Evolutionary conservation across 164 flowering plant species (phyloP).

Genomic region (Cinnamomum chago): DNA sequence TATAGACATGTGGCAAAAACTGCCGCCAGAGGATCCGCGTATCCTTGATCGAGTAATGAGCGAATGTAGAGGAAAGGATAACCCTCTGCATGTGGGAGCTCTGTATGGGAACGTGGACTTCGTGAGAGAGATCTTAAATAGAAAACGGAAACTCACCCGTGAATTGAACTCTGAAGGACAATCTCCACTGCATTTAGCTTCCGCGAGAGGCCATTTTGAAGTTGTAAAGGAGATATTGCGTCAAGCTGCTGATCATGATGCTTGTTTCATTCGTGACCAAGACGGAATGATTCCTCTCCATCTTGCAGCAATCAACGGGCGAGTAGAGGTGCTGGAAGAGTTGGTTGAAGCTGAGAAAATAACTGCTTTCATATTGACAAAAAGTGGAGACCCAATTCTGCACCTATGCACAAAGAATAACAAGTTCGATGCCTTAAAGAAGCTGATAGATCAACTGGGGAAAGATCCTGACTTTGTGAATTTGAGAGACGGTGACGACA

Average conservation of each 20-base stretch:
- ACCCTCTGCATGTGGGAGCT: constrained; percentile 5
- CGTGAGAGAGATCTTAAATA: no score
- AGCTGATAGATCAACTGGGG: no score
- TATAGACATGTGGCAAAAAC: constrained; percentile 6
- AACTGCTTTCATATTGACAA: neutral
- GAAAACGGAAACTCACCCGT: no score
- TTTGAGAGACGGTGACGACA: no score
- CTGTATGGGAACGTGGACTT: neutral
- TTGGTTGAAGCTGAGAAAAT: neutral
- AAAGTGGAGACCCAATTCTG: neutral
- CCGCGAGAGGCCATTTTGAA: neutral
- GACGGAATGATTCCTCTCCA: constrained; percentile 5
- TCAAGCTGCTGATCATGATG: neutral
- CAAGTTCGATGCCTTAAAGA: neutral
- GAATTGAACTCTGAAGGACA: no score
- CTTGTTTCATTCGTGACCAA: neutral
- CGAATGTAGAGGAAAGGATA: no score
- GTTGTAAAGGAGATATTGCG: neutral
- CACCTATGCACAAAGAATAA: neutral
- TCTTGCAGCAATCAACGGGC: neutral
- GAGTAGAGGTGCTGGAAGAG: neutral
- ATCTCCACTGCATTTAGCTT: constrained; percentile 1
- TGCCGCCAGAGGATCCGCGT: constrained; percentile 18
- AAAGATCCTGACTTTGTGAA: no score
- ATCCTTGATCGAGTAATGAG: constrained; percentile 18